phyloP scores from a whole-genome alignment of 805 yeast species.

The Nakazawaea laoshanensis region DNA sequence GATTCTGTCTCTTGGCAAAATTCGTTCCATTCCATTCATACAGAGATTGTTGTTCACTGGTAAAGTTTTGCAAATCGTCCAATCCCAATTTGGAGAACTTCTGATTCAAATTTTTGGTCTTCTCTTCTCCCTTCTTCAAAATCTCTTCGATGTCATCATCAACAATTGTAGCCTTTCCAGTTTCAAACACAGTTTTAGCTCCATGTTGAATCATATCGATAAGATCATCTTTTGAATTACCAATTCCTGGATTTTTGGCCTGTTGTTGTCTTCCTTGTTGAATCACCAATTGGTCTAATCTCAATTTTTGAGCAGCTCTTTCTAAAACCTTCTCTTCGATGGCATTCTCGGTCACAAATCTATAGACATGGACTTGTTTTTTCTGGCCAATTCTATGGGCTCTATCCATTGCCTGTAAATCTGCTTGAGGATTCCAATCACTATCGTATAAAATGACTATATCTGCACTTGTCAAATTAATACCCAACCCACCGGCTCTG shows the following conservation, averaged over 20 bases:
- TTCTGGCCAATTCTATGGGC: constrained; percentile 97
- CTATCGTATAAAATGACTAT: constrained; percentile 83
- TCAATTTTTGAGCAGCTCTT: constrained; percentile 88
- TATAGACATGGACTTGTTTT: constrained; percentile 85
- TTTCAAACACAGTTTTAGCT: constrained; percentile 78
- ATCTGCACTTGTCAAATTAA: constrained; percentile 87
- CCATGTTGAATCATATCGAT: constrained; percentile 96
- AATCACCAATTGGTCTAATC: constrained; percentile 90
- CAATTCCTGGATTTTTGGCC: constrained; percentile 26
- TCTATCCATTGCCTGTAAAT: constrained; percentile 95
- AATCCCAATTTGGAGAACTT: constrained; percentile 82
- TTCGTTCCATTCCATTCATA: constrained; percentile 96
- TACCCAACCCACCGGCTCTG: constrained; percentile 96
- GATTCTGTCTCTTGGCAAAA: constrained; percentile 52
- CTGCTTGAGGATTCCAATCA: constrained; percentile 98
- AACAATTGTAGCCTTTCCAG: constrained; percentile 19
- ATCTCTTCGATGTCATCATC: constrained; percentile 80
- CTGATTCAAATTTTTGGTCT: constrained; percentile 70
- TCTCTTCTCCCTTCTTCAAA: constrained; percentile 70
- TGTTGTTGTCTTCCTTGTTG: constrained; percentile 73
- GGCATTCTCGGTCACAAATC: constrained; percentile 93
- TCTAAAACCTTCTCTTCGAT: constrained; percentile 95
- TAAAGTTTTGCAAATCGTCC: constrained; percentile 88
- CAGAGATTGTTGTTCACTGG: constrained; percentile 72
- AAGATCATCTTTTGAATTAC: constrained; percentile 73